Evolutionary conservation across 768 basidiomycete species (phyloP).

Genomic region (Lactifluus rugatus): DNA sequence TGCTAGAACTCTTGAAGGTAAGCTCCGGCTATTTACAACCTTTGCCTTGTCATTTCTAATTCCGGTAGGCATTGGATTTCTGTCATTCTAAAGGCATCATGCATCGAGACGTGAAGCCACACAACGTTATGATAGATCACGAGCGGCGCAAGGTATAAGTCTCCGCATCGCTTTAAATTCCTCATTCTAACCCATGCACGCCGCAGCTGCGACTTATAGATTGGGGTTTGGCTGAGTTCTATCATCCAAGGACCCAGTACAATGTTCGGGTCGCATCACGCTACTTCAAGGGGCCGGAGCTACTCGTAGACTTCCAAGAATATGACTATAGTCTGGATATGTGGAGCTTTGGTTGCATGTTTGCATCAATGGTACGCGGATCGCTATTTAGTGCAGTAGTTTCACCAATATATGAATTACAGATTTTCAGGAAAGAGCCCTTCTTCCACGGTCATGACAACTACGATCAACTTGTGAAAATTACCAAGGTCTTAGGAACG

Average conservation of each 20-base stretch:
- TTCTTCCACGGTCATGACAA: slow-evolving; percentile 99
- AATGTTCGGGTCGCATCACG: slow-evolving; percentile 95
- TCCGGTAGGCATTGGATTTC: slow-evolving; percentile 76
- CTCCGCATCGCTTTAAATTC: background rate
- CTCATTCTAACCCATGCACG: background rate
- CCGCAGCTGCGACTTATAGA: slow-evolving; percentile 86
- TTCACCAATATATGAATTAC: slow-evolving; percentile 6
- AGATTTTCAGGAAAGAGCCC: slow-evolving; percentile 99
- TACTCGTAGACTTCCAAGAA: slow-evolving; percentile 95
- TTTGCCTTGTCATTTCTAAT: background rate
- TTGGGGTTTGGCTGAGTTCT: slow-evolving; percentile 98
- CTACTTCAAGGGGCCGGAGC: slow-evolving; percentile 97
- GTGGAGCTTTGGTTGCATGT: slow-evolving; percentile 99
- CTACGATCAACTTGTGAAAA: slow-evolving; percentile 97
- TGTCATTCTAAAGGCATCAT: slow-evolving; percentile 99
- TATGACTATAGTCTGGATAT: slow-evolving; percentile 97
- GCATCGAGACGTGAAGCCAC: slow-evolving; percentile 97
- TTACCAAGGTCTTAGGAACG: slow-evolving; percentile 94
- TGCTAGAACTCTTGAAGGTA: slow-evolving; percentile 91
- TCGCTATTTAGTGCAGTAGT: background rate
- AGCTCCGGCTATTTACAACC: background rate
- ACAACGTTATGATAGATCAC: slow-evolving; percentile 99
- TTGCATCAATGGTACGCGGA: slow-evolving; percentile 81
- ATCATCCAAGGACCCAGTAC: slow-evolving; percentile 95
- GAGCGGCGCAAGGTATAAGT: slow-evolving; percentile 77